Percentiles rank a stretch among this genome's conserved stretches.
phyloP scores from a whole-genome alignment of 2,329 filamentous ascomycete genomes.

The Ophiostoma sp. region DNA sequence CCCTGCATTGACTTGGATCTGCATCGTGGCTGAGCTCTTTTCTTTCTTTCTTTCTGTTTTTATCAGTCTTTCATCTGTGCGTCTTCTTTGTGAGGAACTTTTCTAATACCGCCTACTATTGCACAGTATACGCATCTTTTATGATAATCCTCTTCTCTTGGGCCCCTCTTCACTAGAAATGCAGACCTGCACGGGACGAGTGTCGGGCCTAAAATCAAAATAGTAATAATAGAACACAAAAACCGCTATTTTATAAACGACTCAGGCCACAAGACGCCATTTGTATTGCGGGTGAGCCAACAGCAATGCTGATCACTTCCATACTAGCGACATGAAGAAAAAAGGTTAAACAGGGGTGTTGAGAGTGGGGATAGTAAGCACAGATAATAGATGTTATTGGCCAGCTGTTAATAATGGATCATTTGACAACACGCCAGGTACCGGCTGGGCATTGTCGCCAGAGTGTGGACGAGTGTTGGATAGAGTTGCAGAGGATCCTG shows the following conservation, averaged over 20 bases:
- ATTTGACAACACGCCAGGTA: slow-evolving; percentile 5
- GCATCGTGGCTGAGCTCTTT: neutral
- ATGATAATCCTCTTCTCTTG: neutral
- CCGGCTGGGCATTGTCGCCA: neutral
- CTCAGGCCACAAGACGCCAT: neutral
- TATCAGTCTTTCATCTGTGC: neutral
- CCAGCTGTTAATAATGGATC: neutral
- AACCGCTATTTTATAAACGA: neutral
- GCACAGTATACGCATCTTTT: too few species aligned
- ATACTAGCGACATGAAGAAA: neutral
- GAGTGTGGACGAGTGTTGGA: neutral
- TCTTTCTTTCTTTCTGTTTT: neutral
- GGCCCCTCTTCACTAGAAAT: neutral
- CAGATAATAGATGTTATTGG: neutral
- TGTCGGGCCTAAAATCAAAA: slow-evolving; percentile 9
- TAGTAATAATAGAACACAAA: neutral
- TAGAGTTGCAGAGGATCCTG: neutral
- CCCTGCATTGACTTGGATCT: neutral
- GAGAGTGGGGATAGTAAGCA: neutral
- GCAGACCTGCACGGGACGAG: slow-evolving; percentile 8
- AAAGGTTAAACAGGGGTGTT: slow-evolving; percentile 4
- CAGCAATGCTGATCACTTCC: slow-evolving; percentile 4
- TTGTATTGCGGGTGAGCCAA: slow-evolving; percentile 5
- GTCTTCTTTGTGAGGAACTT: neutral
- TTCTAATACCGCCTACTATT: neutral